Evolutionary conservation across 1,284 basidiomycete species (phyloP).

Genomic region (Tilletia caries): DNA sequence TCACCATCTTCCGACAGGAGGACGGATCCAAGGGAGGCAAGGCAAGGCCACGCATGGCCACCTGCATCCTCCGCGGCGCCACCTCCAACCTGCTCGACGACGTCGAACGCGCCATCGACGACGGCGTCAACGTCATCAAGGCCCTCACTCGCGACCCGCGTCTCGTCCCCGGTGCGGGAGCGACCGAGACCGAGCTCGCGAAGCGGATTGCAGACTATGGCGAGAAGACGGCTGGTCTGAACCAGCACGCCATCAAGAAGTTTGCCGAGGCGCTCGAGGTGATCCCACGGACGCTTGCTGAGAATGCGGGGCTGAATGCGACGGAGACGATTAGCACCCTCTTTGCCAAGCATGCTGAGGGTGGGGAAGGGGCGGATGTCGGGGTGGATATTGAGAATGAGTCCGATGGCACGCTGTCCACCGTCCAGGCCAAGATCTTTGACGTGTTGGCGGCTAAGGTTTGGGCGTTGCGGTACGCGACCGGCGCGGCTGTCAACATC

Average conservation of each 20-base stretch:
- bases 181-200: slow-evolving; percentile 86
- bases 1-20: slow-evolving; percentile 86
- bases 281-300: slow-evolving; percentile 85
- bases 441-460: slow-evolving; percentile 83
- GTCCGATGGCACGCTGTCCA: slow-evolving; percentile 34
- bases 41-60: slow-evolving; percentile 49
- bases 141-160: slow-evolving; percentile 83
- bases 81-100: slow-evolving; percentile 93
- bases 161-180: slow-evolving; percentile 89
- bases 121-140: slow-evolving; percentile 96
- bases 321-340: slow-evolving; percentile 85
- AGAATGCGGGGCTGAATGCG: slow-evolving; percentile 91
- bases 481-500: slow-evolving; percentile 89
- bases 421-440: slow-evolving; percentile 35
- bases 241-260: slow-evolving; percentile 89
- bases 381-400: slow-evolving; percentile 83
- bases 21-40: slow-evolving; percentile 48
- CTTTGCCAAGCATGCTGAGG: slow-evolving; percentile 73
- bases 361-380: slow-evolving; percentile 59
- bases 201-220: slow-evolving; percentile 80
- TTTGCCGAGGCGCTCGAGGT: slow-evolving; percentile 89
- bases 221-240: slow-evolving; percentile 79
- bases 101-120: slow-evolving; percentile 90
- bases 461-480: slow-evolving; percentile 83
- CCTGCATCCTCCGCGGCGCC: slow-evolving; percentile 64